Evolutionary conservation across 1,284 basidiomycete genomes (phyloP).

Genomic region (Ustilago sp.): DNA sequence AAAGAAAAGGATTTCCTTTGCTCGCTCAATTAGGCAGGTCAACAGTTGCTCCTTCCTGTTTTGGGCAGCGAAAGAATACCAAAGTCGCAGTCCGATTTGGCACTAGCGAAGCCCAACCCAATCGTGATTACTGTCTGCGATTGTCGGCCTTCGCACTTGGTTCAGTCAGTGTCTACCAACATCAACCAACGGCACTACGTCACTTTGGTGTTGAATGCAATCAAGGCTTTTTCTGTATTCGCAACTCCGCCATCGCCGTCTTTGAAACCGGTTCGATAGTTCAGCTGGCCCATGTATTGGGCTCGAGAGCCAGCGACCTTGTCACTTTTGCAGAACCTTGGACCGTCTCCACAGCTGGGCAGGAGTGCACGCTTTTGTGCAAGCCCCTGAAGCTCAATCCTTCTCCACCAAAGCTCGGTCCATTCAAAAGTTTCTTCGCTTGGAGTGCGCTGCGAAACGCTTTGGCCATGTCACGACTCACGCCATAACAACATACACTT

Average conservation of each 20-base stretch:
- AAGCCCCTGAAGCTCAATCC: no score
- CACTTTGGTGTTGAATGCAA: neutral
- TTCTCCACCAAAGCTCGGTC: neutral
- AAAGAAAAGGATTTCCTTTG: neutral
- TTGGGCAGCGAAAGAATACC: neutral
- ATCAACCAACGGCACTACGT: neutral
- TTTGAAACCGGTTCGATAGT: neutral
- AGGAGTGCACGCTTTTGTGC: no score
- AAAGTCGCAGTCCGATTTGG: neutral
- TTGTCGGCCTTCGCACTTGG: neutral
- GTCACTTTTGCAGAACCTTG: neutral
- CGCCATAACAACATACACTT: neutral
- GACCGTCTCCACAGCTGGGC: neutral
- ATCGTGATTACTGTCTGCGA: neutral
- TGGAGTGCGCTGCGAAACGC: neutral
- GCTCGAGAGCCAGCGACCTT: neutral
- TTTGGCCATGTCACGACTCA: neutral
- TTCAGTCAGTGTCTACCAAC: conserved; percentile 4
- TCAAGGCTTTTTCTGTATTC: neutral
- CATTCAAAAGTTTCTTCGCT: neutral
- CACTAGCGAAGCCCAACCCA: neutral
- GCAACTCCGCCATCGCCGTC: neutral
- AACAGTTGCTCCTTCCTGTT: neutral
- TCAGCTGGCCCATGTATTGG: neutral
- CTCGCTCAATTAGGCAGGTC: conserved; percentile 4